Percentiles rank a stretch among this genome's conserved stretches.
Conservation (phyloP, 2,329 filamentous ascomycete species). For the Ceratocystis harringtonii region DNA sequence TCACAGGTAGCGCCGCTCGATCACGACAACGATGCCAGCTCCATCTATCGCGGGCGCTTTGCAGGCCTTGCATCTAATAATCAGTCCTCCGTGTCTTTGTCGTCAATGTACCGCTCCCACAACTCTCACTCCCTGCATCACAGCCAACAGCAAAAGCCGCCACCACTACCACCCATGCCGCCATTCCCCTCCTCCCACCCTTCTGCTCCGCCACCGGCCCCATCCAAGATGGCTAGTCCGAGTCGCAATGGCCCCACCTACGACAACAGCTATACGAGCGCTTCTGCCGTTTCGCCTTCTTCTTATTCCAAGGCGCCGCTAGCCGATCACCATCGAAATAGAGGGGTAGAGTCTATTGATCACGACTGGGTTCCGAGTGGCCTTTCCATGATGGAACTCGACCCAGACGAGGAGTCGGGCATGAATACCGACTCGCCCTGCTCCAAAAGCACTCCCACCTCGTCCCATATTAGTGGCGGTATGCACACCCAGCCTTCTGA, state of each 20-base stretch:
- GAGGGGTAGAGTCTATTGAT: slow-evolving; percentile 22
- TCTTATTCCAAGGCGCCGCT: neutral
- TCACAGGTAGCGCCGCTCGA: slow-evolving; percentile 4
- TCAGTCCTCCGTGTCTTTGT: slow-evolving; percentile 15
- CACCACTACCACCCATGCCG: slow-evolving; percentile 7
- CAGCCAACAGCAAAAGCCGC: slow-evolving; percentile 1
- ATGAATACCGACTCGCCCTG: slow-evolving; percentile 11
- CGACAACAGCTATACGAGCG: slow-evolving; percentile 16
- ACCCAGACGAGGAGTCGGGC: slow-evolving; percentile 22
- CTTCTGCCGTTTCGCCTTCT: slow-evolving; percentile 5
- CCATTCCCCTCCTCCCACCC: neutral
- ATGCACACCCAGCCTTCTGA: slow-evolving; percentile 14
- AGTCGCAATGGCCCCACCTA: neutral
- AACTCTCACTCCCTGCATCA: neutral
- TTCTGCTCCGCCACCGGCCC: neutral
- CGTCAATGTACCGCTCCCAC: slow-evolving; percentile 7
- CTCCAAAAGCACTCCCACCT: slow-evolving; percentile 14
- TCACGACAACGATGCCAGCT: neutral
- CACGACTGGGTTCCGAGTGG: slow-evolving; percentile 23
- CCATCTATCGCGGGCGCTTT: neutral
- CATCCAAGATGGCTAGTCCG: slow-evolving; percentile 4
- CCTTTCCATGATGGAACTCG: slow-evolving; percentile 20
- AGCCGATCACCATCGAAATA: slow-evolving; percentile 20
- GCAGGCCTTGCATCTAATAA: slow-evolving; percentile 16
- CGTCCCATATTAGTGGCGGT: slow-evolving; percentile 7